phyloP scores from a whole-genome alignment of 2,329 filamentous ascomycete genomes.

The Paraphaeosphaeria sporulosa region DNA sequence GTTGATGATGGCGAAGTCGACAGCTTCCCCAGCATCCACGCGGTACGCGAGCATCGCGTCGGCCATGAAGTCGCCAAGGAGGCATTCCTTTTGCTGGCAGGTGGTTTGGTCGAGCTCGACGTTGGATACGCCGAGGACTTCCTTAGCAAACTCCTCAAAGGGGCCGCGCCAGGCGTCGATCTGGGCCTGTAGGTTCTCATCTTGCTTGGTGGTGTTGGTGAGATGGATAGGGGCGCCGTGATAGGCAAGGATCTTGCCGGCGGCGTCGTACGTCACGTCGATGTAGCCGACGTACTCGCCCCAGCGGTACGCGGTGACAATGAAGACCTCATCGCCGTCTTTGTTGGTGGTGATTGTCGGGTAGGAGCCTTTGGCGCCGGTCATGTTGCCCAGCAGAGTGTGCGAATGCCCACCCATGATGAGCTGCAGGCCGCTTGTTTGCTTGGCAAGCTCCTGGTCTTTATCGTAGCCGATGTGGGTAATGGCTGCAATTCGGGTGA shows the following conservation, averaged over 20 bases:
- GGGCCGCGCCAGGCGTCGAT: slow-evolving; percentile 66
- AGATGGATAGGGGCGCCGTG: slow-evolving; percentile 70
- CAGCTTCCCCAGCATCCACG: slow-evolving; percentile 55
- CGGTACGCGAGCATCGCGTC: slow-evolving; percentile 69
- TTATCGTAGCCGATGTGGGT: slow-evolving; percentile 73
- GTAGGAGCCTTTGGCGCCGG: slow-evolving; percentile 66
- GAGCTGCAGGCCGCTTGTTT: slow-evolving; percentile 70
- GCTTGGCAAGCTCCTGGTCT: slow-evolving; percentile 66
- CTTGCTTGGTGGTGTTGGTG: slow-evolving; percentile 67
- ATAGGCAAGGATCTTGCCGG: slow-evolving; percentile 69
- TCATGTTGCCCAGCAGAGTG: slow-evolving; percentile 67
- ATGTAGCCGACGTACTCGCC: slow-evolving; percentile 74
- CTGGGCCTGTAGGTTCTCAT: slow-evolving; percentile 64
- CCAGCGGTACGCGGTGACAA: slow-evolving; percentile 73
- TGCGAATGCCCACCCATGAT: slow-evolving; percentile 70
- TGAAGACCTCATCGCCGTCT: slow-evolving; percentile 71
- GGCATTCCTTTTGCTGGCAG: slow-evolving; percentile 67
- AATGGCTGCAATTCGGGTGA: slow-evolving; percentile 70
- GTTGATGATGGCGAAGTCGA: slow-evolving; percentile 69
- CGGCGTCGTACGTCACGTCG: slow-evolving; percentile 67
- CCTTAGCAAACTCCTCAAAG: slow-evolving; percentile 66
- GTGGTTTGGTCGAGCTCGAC: slow-evolving; percentile 66
- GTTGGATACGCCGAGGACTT: slow-evolving; percentile 64
- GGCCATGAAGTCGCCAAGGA: slow-evolving; percentile 53
- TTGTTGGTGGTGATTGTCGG: slow-evolving; percentile 69